These are phyloP conservation scores for Tetracladium marchalianum DNA, from an alignment of 495 filamentous ascomycete genomes.

Conservation along the genomic window DNA sequence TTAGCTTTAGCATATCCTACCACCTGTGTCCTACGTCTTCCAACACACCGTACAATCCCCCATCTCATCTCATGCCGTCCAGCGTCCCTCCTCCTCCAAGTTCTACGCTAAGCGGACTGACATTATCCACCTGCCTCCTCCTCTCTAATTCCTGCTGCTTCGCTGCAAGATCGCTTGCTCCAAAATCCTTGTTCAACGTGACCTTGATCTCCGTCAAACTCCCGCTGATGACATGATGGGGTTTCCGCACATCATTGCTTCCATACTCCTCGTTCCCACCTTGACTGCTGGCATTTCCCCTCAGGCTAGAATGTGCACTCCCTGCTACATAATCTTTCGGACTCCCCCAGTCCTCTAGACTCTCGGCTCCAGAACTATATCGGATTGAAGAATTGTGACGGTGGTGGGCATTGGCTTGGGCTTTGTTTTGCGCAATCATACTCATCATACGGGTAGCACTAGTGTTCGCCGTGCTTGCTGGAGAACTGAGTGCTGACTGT, in stretches of 20 bases:
- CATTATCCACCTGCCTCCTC: slow-evolving; percentile 6
- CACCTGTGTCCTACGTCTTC: too few relatives aligned
- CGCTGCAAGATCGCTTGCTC: too few relatives aligned
- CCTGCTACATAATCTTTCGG: slow-evolving; percentile 34
- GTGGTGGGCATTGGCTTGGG: slow-evolving; percentile 14
- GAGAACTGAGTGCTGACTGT: slow-evolving; percentile 9
- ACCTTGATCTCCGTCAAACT: slow-evolving; percentile 2
- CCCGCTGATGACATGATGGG: not conserved
- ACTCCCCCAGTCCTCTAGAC: slow-evolving; percentile 38
- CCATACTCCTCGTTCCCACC: slow-evolving; percentile 8
- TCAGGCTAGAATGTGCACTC: slow-evolving; percentile 7
- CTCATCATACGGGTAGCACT: slow-evolving; percentile 7
- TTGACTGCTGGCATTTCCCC: slow-evolving; percentile 8
- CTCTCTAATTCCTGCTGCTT: not conserved
- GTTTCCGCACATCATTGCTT: not conserved
- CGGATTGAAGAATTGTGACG: slow-evolving; percentile 23
- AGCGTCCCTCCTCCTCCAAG: too few relatives aligned
- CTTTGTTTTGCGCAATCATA: slow-evolving; percentile 10
- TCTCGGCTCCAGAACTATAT: slow-evolving; percentile 34
- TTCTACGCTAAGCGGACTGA: slow-evolving; percentile 11
- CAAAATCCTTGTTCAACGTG: too few relatives aligned
- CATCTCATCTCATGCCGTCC: too few relatives aligned
- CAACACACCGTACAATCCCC: too few relatives aligned
- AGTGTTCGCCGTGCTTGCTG: slow-evolving; percentile 9
- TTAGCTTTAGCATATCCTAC: too few relatives aligned